phyloP scores from a whole-genome alignment of 2,329 filamentous ascomycete species.

The Phoma herbarum region DNA sequence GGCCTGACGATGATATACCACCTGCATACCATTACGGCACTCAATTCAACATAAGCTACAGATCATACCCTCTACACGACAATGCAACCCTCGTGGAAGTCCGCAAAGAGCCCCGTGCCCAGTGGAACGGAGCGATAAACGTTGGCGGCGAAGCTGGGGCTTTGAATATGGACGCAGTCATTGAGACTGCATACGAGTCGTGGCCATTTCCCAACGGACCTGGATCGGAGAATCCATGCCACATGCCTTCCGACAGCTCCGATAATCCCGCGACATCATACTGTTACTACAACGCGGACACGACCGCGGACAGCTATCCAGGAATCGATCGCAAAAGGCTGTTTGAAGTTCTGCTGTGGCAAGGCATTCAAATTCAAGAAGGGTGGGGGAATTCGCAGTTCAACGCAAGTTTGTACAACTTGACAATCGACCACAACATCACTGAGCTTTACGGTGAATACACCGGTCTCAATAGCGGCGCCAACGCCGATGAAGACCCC shows the following conservation, averaged over 20 bases:
- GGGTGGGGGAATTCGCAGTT: background rate
- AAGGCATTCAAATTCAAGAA: too few relatives aligned
- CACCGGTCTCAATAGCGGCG: background rate
- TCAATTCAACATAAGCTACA: background rate
- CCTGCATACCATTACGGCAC: too few relatives aligned
- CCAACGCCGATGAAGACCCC: too few relatives aligned
- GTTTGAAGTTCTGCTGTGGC: too few relatives aligned
- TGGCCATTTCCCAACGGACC: background rate
- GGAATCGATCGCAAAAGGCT: too few relatives aligned
- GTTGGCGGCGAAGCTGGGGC: background rate
- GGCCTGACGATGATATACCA: too few relatives aligned
- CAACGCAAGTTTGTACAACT: background rate
- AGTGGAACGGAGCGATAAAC: background rate
- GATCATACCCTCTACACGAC: background rate
- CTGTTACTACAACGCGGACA: too few relatives aligned
- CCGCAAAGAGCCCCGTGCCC: background rate
- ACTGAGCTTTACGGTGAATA: background rate
- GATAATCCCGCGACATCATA: too few relatives aligned
- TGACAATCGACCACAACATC: background rate
- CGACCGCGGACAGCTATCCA: too few relatives aligned
- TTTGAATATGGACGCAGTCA: background rate
- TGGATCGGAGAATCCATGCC: background rate
- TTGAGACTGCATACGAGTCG: background rate
- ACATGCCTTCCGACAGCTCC: background rate
- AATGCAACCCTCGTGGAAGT: background rate